Evolutionary conservation across 768 basidiomycete genomes (phyloP), one percentile per base, ranked within the genome.

Genomic region (Termitomyces sp.): DNA sequence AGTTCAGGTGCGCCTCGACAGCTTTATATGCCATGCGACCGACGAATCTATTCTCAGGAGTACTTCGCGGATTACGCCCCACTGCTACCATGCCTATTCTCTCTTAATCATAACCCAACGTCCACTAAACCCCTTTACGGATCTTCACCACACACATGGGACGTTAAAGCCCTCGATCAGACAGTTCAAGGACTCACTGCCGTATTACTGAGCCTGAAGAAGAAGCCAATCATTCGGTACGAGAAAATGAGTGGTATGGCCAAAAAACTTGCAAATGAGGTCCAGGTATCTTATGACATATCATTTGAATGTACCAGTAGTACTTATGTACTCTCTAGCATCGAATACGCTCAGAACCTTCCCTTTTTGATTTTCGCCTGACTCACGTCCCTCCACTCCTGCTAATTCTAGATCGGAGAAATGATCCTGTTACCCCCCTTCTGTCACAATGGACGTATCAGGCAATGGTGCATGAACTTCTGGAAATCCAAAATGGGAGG

Each of bases 391-490:
- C 93, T 2, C 97, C 97, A 7, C 68, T 98, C 45, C 76, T 99
- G 34, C 80, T 99, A 51, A 92, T 99, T 62, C 80, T 99, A 55
- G 97, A 99, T 73, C 83, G 97, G 60, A 79, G 96, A 61, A 98
- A 97, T 71, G 97, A 99, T 67, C 97, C 97, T 2, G 92, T 98
- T 5, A 98, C 97, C 0, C 97, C 97, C 4, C 74, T 98, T 37
- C 79, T 98, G 31, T 93, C 93, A 2, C 97, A 98, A 72, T 98
- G 97, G 97, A 98, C 97, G 26, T 98, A 98, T 73, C 96, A 98
- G 70, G 97, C 96, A 1, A 98, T 98, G 95, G 97, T 98, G 0
- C 97, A 99, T 66, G 97, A 98, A 69, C 77, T 97, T 15, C 73
- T 98, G 7, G 89, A 91, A 2, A 97, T 99, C 47, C 87, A 90